Percentiles rank a stretch among this genome's conserved stretches.
Conservation (phyloP, 139 green algal species). For the Chloropicon primus region DNA sequence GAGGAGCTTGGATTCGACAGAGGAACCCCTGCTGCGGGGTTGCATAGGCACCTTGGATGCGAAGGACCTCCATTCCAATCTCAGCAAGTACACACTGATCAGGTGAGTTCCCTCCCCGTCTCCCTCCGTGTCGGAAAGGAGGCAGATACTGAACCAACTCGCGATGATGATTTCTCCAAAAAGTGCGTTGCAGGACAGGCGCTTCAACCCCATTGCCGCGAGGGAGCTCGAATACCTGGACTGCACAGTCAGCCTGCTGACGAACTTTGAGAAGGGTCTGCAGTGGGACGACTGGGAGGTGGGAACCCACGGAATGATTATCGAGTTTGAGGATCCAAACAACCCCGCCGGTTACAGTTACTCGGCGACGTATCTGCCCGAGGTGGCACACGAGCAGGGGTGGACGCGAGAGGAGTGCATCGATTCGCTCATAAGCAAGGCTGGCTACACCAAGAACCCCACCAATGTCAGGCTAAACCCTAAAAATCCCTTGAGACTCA, state of each 20-base stretch:
- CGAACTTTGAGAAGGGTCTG: slow-evolving; percentile 40
- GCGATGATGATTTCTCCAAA: slow-evolving; percentile 2
- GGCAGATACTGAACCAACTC: too few species aligned
- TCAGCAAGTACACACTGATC: slow-evolving; percentile 63
- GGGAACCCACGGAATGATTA: slow-evolving; percentile 42
- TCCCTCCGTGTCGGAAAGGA: too few species aligned
- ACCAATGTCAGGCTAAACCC: too few species aligned
- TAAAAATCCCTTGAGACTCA: too few species aligned
- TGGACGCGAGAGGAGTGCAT: slow-evolving; percentile 41
- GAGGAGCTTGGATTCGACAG: not conserved
- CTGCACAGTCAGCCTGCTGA: slow-evolving; percentile 69
- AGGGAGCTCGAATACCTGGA: slow-evolving; percentile 35
- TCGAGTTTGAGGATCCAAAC: slow-evolving; percentile 50
- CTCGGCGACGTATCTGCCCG: slow-evolving; percentile 65
- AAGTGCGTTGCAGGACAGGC: slow-evolving; percentile 46
- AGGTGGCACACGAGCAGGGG: slow-evolving; percentile 49
- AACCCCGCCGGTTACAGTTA: slow-evolving; percentile 13
- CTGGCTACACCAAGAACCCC: slow-evolving; percentile 25
- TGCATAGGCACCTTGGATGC: slow-evolving; percentile 71
- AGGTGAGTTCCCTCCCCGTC: slow-evolving; percentile 27
- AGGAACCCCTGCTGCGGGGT: slow-evolving; percentile 35
- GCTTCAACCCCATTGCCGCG: slow-evolving; percentile 43
- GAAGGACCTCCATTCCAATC: slow-evolving; percentile 29
- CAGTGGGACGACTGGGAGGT: slow-evolving; percentile 56
- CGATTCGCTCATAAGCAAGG: slow-evolving; percentile 49